These are phyloP conservation scores for Annulohypoxylon moriforme DNA, from an alignment of 495 filamentous ascomycete genomes.

Conservation along the genomic window DNA sequence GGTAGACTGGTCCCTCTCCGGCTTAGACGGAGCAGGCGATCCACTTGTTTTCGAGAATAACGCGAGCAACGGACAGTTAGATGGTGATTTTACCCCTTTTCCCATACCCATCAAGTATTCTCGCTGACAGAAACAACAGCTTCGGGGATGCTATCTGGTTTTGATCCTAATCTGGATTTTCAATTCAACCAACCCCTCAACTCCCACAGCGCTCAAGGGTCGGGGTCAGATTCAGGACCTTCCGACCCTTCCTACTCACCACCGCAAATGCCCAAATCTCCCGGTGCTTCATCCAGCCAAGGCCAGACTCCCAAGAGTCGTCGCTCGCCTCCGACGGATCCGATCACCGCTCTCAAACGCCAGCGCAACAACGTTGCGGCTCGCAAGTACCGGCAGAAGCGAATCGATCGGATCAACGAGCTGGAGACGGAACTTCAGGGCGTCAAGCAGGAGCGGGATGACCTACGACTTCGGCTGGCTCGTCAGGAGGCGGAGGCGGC, in stretches of 20 bases:
- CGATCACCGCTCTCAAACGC: slow-evolving; percentile 60
- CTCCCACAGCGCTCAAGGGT: slow-evolving; percentile 12
- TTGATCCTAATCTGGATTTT: slow-evolving; percentile 29
- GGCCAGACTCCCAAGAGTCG: slow-evolving; percentile 23
- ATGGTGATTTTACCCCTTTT: slow-evolving; percentile 37
- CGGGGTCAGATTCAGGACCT: slow-evolving; percentile 25
- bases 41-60: slow-evolving; percentile 40
- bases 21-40: slow-evolving; percentile 39
- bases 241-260: slow-evolving; percentile 30
- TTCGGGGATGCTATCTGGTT: slow-evolving; percentile 35
- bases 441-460: slow-evolving; percentile 71
- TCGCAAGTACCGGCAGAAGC: slow-evolving; percentile 76
- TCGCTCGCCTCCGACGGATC: slow-evolving; percentile 43
- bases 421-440: slow-evolving; percentile 71
- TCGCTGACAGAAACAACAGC: slow-evolving; percentile 9
- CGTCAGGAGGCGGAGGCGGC: slow-evolving; percentile 71
- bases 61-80: slow-evolving; percentile 35
- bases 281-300: slow-evolving; percentile 18
- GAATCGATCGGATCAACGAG: slow-evolving; percentile 72
- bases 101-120: neutral
- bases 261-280: slow-evolving; percentile 33
- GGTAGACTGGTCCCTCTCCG: slow-evolving; percentile 46
- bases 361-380: slow-evolving; percentile 76
- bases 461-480: slow-evolving; percentile 70
- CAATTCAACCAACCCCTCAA: slow-evolving; percentile 33